Evolutionary conservation across 176 grass and related monocot species (phyloP), one percentile per base, ranked within the genome.

Genomic region (Paspalum notatum): DNA sequence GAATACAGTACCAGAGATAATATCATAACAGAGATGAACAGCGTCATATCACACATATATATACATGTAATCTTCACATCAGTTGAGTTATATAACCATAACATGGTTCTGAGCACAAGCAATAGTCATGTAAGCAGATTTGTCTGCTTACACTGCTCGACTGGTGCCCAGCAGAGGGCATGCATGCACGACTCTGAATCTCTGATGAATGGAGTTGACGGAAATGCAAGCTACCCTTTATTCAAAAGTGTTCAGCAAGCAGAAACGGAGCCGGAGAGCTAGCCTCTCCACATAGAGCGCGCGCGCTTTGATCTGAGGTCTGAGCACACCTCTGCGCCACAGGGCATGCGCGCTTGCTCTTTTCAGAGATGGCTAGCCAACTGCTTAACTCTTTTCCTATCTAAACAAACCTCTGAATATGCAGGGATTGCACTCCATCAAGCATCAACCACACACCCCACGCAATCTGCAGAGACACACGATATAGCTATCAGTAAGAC

Each of bases 71-170:
- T 77, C 26, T 40, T 56, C 43, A 60, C n/a, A 41, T 62, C 32
- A 52, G 20, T n/a, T 26, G n/a, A 78, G 54, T 10, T n/a, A n/a
- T n/a, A n/a, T n/a, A n/a, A n/a, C n/a, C n/a, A n/a, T 85, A 24
- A 43, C 32, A 78, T 85, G 59, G 32, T 59, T 68, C 25, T 8
- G 17, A n/a, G n/a, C n/a, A n/a, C n/a, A n/a, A n/a, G n/a, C n/a
- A n/a, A n/a, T n/a, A n/a, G n/a, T n/a, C n/a, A n/a, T n/a, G n/a
- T n/a, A 68, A 42, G n/a, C 14, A 42, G 24, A 65, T 58, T 67
- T 77, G 62, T 40, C 70, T 25, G 9, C 59, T 67, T 87, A 58
- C 12, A 67, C 75, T 37, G 58, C 63, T 38, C 9, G 46, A 73
- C 27, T n/a, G 69, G 56, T 8, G n/a, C 20, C 17, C n/a, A n/a